phyloP scores from a whole-genome alignment of 257 asterid species.

The Jasminum sambac region DNA sequence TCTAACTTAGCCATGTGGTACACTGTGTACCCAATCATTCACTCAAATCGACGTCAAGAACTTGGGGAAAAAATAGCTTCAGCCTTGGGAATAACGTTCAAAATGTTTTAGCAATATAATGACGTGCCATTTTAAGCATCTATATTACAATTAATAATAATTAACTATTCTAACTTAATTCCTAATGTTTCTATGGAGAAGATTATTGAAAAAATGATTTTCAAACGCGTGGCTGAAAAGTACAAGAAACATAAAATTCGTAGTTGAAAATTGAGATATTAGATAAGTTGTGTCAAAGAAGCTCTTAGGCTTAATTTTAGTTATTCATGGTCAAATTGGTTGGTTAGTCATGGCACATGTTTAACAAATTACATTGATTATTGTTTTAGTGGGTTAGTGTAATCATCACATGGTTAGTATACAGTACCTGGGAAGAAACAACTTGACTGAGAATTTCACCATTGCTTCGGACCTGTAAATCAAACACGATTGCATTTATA shows the following conservation, averaged over 20 bases:
- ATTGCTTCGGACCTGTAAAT: conserved; percentile 71
- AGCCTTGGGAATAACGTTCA: neutral
- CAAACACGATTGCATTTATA: conserved; percentile 14
- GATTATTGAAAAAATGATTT: too few relatives aligned
- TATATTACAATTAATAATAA: neutral
- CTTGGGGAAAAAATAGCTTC: neutral
- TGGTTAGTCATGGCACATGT: too few relatives aligned
- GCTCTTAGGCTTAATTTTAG: too few relatives aligned
- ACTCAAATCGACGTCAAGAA: neutral
- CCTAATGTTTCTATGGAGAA: too few relatives aligned
- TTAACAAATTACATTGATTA: too few relatives aligned
- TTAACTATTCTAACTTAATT: neutral
- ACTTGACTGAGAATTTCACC: conserved; percentile 95
- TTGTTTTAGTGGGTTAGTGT: too few relatives aligned
- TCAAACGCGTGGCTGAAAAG: too few relatives aligned
- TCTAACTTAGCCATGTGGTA: neutral
- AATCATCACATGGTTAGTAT: conserved; percentile 20
- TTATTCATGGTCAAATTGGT: too few relatives aligned
- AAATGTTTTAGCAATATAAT: neutral
- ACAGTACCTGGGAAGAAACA: conserved; percentile 80
- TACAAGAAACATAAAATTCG: too few relatives aligned
- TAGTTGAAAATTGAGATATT: too few relatives aligned
- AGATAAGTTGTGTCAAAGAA: too few relatives aligned
- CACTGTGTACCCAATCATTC: neutral
- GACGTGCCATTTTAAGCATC: neutral